A percentile compares a stretch with the other conserved stretches of the same genome.
phyloP scores from a whole-genome alignment of 768 basidiomycete genomes.

The Stropharia rugosoannulata region DNA sequence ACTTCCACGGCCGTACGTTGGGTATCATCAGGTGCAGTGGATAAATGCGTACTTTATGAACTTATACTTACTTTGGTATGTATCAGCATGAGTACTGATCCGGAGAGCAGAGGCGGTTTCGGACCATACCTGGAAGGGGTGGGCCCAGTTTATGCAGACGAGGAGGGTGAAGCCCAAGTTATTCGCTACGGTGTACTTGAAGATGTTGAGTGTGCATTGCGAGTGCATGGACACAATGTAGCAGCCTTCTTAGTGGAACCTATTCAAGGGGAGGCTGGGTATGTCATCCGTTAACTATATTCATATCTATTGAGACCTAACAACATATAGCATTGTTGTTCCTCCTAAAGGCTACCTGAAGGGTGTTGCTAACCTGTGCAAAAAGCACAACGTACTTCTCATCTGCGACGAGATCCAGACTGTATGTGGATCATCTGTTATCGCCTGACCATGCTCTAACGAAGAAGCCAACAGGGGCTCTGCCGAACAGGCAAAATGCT shows the following conservation, averaged over 20 bases:
- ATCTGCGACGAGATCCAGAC: slow-evolving; percentile 99
- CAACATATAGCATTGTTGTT: slow-evolving; percentile 73
- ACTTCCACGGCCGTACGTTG: slow-evolving; percentile 95
- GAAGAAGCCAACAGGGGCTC: slow-evolving; percentile 56
- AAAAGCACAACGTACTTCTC: slow-evolving; percentile 89
- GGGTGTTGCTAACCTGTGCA: slow-evolving; percentile 79
- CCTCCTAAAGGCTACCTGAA: slow-evolving; percentile 86
- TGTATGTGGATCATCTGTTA: slow-evolving; percentile 36
- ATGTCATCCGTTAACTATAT: slow-evolving; percentile 22
- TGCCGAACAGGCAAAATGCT: slow-evolving; percentile 95
- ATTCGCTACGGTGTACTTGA: slow-evolving; percentile 85
- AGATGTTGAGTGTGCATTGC: slow-evolving; percentile 81
- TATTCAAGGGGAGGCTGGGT: slow-evolving; percentile 99
- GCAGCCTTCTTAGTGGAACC: slow-evolving; percentile 97
- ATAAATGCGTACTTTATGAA: slow-evolving; percentile 5
- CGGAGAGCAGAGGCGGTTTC: slow-evolving; percentile 82
- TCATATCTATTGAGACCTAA: slow-evolving; percentile 1
- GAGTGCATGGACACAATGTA: slow-evolving; percentile 75
- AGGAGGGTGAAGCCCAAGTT: slow-evolving; percentile 41
- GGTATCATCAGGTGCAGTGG: slow-evolving; percentile 73
- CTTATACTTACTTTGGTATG: slow-evolving; percentile 5
- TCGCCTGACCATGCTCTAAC: not conserved
- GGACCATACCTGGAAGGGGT: slow-evolving; percentile 89
- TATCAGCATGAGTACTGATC: slow-evolving; percentile 89
- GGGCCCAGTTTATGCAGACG: slow-evolving; percentile 73